Percentiles rank a stretch among this genome's conserved stretches.
These are phyloP conservation scores for Fusarium torulosum DNA, from an alignment of 2,329 filamentous ascomycete genomes.

Conservation along the genomic window DNA sequence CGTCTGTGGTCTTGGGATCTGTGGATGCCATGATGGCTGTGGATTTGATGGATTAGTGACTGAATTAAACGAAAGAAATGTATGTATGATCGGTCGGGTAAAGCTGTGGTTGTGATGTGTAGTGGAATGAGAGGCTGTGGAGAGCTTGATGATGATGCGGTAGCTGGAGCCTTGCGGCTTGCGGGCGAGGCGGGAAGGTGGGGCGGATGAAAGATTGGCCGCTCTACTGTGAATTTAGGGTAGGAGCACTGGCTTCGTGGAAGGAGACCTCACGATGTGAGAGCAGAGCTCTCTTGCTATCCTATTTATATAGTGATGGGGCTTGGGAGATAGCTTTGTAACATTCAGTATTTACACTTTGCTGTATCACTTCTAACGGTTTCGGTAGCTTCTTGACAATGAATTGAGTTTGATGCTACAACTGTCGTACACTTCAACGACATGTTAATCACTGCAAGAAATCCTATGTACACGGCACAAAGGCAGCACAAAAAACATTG, in stretches of 20 bases:
- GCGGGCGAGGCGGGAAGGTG: conserved; percentile 27
- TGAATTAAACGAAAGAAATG: neutral
- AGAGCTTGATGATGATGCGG: conserved; percentile 35
- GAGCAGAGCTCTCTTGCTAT: neutral
- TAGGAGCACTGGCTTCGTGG: neutral
- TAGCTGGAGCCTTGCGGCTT: conserved; percentile 39
- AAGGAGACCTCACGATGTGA: neutral
- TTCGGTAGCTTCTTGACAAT: too few species aligned
- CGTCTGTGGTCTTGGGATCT: conserved; percentile 46
- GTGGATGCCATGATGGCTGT: conserved; percentile 40
- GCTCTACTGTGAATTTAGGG: neutral
- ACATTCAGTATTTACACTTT: too few species aligned
- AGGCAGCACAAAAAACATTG: too few species aligned
- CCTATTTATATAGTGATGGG: too few species aligned
- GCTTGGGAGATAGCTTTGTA: too few species aligned
- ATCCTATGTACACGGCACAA: too few species aligned
- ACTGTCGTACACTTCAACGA: too few species aligned
- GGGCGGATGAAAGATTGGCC: conserved; percentile 37
- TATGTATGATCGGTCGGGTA: neutral
- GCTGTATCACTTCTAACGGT: too few species aligned
- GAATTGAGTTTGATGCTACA: too few species aligned
- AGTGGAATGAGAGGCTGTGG: conserved; percentile 10
- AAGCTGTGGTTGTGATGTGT: neutral
- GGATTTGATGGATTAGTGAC: neutral
- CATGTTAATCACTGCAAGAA: too few species aligned